Evolutionary conservation across 805 yeast species (phyloP).

Genomic region (Hanseniaspora lachancei): DNA sequence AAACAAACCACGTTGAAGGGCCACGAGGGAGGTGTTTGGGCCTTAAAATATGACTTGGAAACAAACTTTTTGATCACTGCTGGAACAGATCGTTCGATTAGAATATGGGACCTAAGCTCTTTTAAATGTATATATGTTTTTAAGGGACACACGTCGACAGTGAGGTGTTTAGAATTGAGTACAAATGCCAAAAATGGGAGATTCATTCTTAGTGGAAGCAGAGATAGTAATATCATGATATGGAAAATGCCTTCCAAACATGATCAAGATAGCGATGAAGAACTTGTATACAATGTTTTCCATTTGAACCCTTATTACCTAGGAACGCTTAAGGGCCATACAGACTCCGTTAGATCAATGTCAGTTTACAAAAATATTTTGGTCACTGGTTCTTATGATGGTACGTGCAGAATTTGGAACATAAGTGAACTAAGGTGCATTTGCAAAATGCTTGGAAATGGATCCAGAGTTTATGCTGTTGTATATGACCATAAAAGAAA

Average conservation of each 20-base stretch:
- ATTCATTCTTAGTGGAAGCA: constrained; percentile 64
- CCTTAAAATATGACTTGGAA: constrained; percentile 70
- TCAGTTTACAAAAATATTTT: constrained; percentile 74
- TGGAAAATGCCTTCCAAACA: constrained; percentile 60
- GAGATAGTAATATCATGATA: constrained; percentile 71
- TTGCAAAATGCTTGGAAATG: constrained; percentile 68
- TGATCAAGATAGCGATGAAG: constrained; percentile 23
- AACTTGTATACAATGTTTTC: constrained; percentile 25
- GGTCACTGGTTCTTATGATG: constrained; percentile 83
- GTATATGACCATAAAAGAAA: constrained; percentile 63
- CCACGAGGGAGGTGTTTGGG: constrained; percentile 99
- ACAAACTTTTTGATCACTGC: constrained; percentile 69
- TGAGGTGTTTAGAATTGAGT: constrained; percentile 75
- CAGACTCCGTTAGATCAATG: constrained; percentile 72
- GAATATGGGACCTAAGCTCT: constrained; percentile 81
- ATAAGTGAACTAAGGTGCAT: constrained; percentile 59
- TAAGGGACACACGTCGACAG: constrained; percentile 84
- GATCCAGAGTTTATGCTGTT: constrained; percentile 78
- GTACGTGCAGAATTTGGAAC: constrained; percentile 87
- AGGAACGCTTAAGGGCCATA: constrained; percentile 59
- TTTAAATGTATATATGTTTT: constrained; percentile 86
- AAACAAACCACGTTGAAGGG: constrained; percentile 55
- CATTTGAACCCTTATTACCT: constrained; percentile 48
- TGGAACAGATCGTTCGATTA: constrained; percentile 83
- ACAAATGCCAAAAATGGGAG: constrained; percentile 56